These are phyloP conservation scores for Penicillium silybi DNA, from an alignment of 495 filamentous ascomycete species.

Conservation along the genomic window DNA sequence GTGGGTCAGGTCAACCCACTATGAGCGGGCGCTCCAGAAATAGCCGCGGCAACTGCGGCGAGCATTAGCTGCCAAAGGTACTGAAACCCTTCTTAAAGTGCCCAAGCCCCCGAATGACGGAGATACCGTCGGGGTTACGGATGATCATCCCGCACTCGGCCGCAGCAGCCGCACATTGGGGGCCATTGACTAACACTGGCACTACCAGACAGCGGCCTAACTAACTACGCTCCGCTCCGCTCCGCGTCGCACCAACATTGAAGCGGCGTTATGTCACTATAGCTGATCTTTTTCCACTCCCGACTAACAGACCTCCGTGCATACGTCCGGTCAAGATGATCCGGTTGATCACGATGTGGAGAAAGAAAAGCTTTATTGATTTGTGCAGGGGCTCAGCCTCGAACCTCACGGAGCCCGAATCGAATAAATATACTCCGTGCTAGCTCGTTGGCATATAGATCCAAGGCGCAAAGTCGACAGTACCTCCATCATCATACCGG, in stretches of 20 bases:
- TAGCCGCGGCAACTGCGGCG: too few species aligned
- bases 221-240: slow-evolving; percentile 22
- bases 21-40: too few species aligned
- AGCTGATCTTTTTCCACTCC: too few species aligned
- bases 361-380: neutral
- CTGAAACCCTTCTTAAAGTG: neutral
- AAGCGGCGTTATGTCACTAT: too few species aligned
- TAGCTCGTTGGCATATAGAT: neutral
- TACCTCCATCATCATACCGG: too few species aligned
- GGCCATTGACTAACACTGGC: neutral
- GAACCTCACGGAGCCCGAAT: too few species aligned
- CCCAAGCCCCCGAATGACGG: neutral
- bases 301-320: neutral
- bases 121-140: neutral
- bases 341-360: neutral
- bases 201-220: neutral
- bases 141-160: slow-evolving; percentile 6
- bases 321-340: neutral
- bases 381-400: too few species aligned
- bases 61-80: neutral
- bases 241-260: too few species aligned
- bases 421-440: too few species aligned
- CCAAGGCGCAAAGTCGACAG: too few species aligned
- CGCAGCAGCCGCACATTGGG: slow-evolving; percentile 11
- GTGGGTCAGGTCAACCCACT: too few species aligned